These are phyloP conservation scores for Colletotrichum limetticola DNA, from an alignment of 2,329 filamentous ascomycete species.

Conservation along the genomic window DNA sequence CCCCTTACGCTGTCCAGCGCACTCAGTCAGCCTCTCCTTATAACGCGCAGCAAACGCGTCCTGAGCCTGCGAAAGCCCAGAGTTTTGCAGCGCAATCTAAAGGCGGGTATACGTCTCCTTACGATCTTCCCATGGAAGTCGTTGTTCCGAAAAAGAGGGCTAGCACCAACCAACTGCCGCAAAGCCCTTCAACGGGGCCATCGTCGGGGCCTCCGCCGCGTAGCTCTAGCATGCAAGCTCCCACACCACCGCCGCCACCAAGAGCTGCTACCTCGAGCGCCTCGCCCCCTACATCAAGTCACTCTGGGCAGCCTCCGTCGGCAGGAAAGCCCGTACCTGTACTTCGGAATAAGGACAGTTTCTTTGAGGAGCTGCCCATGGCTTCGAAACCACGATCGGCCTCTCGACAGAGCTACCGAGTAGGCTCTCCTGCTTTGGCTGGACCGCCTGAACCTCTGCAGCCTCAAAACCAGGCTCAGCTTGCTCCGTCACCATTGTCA, in stretches of 20 bases:
- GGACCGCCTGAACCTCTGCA: constrained; percentile 48
- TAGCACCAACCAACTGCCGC: constrained; percentile 66
- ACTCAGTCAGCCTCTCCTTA: constrained; percentile 47
- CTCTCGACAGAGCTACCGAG: constrained; percentile 61
- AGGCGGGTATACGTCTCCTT: constrained; percentile 92
- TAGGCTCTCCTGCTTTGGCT: constrained; percentile 54
- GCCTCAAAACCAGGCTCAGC: constrained; percentile 40
- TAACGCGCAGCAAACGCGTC: constrained; percentile 49
- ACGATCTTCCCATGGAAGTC: constrained; percentile 93
- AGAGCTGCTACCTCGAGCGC: constrained; percentile 23
- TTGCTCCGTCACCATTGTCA: constrained; percentile 36
- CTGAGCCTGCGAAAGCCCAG: constrained; percentile 70
- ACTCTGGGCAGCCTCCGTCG: constrained; percentile 46
- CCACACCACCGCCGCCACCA: constrained; percentile 38
- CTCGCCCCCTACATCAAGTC: constrained; percentile 50
- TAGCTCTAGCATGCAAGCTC: constrained; percentile 67
- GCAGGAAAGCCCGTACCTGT: constrained; percentile 46
- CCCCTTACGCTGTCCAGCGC: constrained; percentile 38
- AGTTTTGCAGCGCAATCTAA: constrained; percentile 94
- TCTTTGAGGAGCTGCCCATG: constrained; percentile 83
- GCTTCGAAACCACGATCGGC: constrained; percentile 69
- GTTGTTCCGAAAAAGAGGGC: constrained; percentile 76
- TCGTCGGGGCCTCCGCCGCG: constrained; percentile 63
- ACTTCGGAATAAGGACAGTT: constrained; percentile 62
- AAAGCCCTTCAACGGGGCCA: constrained; percentile 47